These are phyloP conservation scores for Phytophthora kernoviae DNA, from an alignment of 352 stramenopile species.

Conservation along the genomic window DNA sequence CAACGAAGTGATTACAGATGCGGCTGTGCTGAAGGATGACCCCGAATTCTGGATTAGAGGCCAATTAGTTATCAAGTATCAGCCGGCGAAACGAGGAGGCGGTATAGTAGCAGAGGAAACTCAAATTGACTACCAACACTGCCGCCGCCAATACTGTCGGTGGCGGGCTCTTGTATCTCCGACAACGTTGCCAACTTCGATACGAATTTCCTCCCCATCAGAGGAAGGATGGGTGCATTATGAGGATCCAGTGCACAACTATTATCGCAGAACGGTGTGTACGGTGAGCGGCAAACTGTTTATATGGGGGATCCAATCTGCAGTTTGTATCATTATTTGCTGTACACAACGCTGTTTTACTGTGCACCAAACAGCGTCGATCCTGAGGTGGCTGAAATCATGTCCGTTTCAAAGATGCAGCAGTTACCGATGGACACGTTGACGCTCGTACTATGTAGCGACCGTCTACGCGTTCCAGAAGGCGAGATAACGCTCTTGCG, in stretches of 20 bases:
- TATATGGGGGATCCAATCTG: constrained; percentile 61
- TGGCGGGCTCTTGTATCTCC: constrained; percentile 32
- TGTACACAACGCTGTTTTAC: constrained; percentile 63
- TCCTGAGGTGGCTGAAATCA: constrained; percentile 21
- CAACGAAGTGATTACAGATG: constrained; percentile 4
- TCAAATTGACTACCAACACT: constrained; percentile 31
- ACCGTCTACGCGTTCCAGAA: constrained; percentile 54
- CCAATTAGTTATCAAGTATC: constrained; percentile 32
- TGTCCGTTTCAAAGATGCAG: constrained; percentile 36
- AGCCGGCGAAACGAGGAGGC: constrained; percentile 3
- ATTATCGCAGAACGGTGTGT: constrained; percentile 28
- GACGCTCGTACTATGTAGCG: constrained; percentile 54
- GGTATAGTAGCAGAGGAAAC: constrained; percentile 31
- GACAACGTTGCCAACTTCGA: not conserved
- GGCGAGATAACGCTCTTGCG: constrained; percentile 53
- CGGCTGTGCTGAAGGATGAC: constrained; percentile 9
- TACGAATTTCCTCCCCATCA: constrained; percentile 2
- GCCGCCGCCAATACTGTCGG: constrained; percentile 20
- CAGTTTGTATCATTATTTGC: constrained; percentile 67
- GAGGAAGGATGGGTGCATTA: constrained; percentile 28
- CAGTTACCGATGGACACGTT: constrained; percentile 56
- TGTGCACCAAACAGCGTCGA: constrained; percentile 21
- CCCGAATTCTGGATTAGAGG: constrained; percentile 33
- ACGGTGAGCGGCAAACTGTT: constrained; percentile 33
- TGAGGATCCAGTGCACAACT: constrained; percentile 25